Evolutionary conservation across 148 eudicot species (phyloP).

Genomic region (Pouteria glomerata): DNA sequence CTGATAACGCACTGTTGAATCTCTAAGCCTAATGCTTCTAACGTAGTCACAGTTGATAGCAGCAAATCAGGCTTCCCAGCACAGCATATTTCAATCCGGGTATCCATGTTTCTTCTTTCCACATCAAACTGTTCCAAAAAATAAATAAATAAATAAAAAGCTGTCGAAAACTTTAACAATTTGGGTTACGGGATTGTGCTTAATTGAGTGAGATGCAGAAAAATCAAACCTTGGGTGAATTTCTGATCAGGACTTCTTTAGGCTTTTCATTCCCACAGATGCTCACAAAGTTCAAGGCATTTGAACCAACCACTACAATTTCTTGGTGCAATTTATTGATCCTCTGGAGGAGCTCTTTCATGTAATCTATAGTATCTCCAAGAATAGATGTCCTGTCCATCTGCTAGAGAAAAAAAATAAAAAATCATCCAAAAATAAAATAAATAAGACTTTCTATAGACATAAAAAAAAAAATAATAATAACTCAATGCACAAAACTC

Average conservation of each 20-base stretch:
- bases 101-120: conserved; percentile 53
- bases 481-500: too few relatives aligned
- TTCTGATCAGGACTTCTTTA: conserved; percentile 40
- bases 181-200: too few relatives aligned
- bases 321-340: conserved; percentile 56
- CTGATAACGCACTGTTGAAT: conserved; percentile 85
- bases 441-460: too few relatives aligned
- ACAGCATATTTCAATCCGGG: conserved; percentile 62
- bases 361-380: conserved; percentile 78
- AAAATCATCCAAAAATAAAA: not conserved
- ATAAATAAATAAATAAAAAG: too few relatives aligned
- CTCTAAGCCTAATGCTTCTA: conserved; percentile 69
- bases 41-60: conserved; percentile 56
- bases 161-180: too few relatives aligned
- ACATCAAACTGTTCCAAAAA: conserved; percentile 64
- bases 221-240: conserved; percentile 87
- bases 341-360: conserved; percentile 62
- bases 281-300: conserved; percentile 35
- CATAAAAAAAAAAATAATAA: too few relatives aligned
- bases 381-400: conserved; percentile 83
- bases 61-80: conserved; percentile 55
- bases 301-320: conserved; percentile 32
- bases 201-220: too few relatives aligned
- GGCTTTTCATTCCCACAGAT: conserved; percentile 52
- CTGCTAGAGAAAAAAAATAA: conserved; percentile 35